Conservation (phyloP, 352 stramenopile species). For the Halophytophthora polymorphica region DNA sequence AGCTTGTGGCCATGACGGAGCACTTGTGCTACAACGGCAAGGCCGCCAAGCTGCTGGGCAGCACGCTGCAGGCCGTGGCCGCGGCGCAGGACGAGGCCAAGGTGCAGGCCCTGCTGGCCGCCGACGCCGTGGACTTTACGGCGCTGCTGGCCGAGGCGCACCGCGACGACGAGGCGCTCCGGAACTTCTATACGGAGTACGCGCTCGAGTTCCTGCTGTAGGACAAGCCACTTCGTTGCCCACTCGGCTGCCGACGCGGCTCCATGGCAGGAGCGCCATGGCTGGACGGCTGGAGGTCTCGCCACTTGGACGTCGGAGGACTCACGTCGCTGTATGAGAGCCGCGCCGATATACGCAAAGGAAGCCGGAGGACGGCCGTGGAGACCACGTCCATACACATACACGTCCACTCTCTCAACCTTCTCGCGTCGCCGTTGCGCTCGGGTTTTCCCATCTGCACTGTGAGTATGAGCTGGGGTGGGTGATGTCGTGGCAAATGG, state of each 20-base stretch:
- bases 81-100: constrained; percentile 36
- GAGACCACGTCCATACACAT: too few relatives aligned
- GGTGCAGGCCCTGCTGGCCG: constrained; percentile 33
- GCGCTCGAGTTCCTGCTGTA: constrained; percentile 41
- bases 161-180: constrained; percentile 30
- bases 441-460: too few relatives aligned
- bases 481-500: neutral
- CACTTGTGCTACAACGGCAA: constrained; percentile 61
- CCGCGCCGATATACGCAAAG: too few relatives aligned
- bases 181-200: constrained; percentile 41
- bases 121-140: constrained; percentile 29
- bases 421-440: too few relatives aligned
- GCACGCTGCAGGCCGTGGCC: constrained; percentile 37
- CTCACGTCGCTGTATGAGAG: too few relatives aligned
- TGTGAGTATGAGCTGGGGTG: too few relatives aligned
- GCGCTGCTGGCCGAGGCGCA: constrained; percentile 39
- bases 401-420: too few relatives aligned
- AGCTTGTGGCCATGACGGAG: constrained; percentile 42
- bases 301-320: too few relatives aligned
- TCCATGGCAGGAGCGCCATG: too few relatives aligned
- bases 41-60: constrained; percentile 54
- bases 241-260: too few relatives aligned
- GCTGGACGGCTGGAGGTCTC: too few relatives aligned
- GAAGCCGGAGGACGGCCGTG: too few relatives aligned
- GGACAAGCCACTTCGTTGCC: constrained; percentile 9